A percentile compares a stretch with the other conserved stretches of the same genome.
Conservation (phyloP, 495 filamentous ascomycete species). For the Penicillium turbatum region DNA sequence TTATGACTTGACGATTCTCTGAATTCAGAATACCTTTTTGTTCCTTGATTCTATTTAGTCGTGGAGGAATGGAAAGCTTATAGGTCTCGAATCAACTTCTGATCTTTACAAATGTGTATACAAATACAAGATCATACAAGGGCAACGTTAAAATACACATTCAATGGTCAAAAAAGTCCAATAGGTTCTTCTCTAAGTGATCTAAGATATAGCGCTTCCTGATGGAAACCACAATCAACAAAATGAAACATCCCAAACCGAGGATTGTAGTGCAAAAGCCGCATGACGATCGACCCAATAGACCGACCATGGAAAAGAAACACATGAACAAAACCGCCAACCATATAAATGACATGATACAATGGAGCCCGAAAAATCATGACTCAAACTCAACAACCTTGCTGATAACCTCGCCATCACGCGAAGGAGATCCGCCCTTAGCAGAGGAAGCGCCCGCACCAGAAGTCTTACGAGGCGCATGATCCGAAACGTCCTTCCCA, state of each 20-base stretch:
- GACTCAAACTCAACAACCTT: slow-evolving; percentile 42
- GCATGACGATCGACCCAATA: background rate
- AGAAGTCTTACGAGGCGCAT: slow-evolving; percentile 5
- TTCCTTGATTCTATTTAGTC: too few species aligned
- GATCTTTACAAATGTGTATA: background rate
- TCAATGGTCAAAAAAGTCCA: background rate
- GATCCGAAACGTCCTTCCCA: slow-evolving; percentile 11
- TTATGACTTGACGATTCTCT: slow-evolving; percentile 12
- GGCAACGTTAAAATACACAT: background rate
- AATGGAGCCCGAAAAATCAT: slow-evolving; percentile 11
- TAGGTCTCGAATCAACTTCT: background rate
- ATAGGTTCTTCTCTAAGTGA: background rate
- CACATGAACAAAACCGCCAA: background rate
- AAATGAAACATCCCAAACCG: background rate
- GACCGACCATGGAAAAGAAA: background rate
- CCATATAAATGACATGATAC: slow-evolving; percentile 1
- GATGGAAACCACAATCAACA: background rate
- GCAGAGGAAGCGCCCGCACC: background rate
- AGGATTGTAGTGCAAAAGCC: slow-evolving; percentile 3
- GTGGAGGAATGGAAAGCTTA: too few species aligned
- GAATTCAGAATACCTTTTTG: background rate
- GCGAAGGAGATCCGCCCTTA: slow-evolving; percentile 3
- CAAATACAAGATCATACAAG: background rate
- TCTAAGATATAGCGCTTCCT: background rate
- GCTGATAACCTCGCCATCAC: slow-evolving; percentile 32